Evolutionary conservation across 2,329 filamentous ascomycete species (phyloP).

Genomic region (Sarocladium brachiariae): DNA sequence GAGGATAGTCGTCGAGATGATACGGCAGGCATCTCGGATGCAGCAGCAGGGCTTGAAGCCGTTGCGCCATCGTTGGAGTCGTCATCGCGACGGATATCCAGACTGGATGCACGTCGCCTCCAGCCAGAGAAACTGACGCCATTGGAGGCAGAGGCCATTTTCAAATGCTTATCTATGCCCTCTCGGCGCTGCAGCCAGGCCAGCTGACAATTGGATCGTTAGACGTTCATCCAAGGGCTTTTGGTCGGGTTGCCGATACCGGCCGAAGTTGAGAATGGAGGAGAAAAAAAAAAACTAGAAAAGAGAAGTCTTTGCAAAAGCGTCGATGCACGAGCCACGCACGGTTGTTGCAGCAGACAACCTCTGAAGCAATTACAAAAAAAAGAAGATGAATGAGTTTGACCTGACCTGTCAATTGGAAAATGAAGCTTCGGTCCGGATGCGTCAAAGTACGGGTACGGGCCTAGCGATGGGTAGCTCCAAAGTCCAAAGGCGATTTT

Average conservation of each 20-base stretch:
- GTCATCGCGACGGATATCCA: conserved; percentile 12
- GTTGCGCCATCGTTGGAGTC: conserved; percentile 20
- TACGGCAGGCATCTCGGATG: conserved; percentile 12
- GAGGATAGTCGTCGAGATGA: conserved; percentile 29
- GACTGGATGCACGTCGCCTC: conserved; percentile 35
- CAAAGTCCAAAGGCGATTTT: not conserved
- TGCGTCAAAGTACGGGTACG: not conserved
- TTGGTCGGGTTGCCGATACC: not conserved
- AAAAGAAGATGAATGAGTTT: not conserved
- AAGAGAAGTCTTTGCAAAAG: no score
- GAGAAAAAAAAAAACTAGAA: no score
- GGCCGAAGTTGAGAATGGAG: not conserved
- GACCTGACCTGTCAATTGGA: not conserved
- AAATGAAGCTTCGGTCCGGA: conserved; percentile 3
- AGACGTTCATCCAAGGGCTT: conserved; percentile 1
- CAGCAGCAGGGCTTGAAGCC: conserved; percentile 17
- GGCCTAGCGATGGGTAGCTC: not conserved
- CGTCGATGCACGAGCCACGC: no score
- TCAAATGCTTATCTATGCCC: not conserved
- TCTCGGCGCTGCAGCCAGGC: not conserved
- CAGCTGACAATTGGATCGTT: not conserved
- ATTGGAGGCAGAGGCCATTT: conserved; percentile 38
- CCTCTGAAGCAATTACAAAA: no score
- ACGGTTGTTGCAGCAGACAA: no score
- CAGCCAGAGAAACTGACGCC: conserved; percentile 40